These are phyloP conservation scores for Stachybotrys chlorohalonatus DNA, from an alignment of 2,329 filamentous ascomycete species.

Conservation along the genomic window DNA sequence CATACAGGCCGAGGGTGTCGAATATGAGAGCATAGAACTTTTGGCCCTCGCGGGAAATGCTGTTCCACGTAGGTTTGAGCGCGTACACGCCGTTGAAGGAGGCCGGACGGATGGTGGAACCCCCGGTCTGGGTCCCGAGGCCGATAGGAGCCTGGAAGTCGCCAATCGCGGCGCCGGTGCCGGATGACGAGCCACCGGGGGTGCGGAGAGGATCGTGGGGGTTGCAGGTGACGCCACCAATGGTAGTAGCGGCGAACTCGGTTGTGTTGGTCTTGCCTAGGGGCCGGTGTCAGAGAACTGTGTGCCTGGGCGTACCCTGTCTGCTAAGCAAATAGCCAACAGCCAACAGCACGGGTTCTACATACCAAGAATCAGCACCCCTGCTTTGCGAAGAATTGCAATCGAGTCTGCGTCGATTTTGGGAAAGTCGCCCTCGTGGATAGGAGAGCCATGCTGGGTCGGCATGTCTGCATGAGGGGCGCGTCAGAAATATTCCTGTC, in stretches of 20 bases:
- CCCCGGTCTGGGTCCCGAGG: conserved; percentile 58
- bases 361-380: conserved; percentile 41
- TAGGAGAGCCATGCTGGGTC: conserved; percentile 41
- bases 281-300: neutral
- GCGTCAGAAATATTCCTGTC: neutral
- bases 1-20: conserved; percentile 55
- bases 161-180: conserved; percentile 56
- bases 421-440: conserved; percentile 35
- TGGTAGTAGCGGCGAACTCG: conserved; percentile 50
- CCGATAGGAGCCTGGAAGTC: conserved; percentile 54
- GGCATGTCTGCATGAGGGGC: conserved; percentile 34
- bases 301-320: neutral
- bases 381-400: conserved; percentile 38
- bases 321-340: no score
- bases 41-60: conserved; percentile 52
- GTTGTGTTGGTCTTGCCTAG: conserved; percentile 42
- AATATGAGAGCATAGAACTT: conserved; percentile 49
- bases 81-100: conserved; percentile 58
- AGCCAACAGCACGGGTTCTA: neutral
- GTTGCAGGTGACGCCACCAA: conserved; percentile 47
- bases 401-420: conserved; percentile 43
- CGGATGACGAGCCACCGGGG: conserved; percentile 59
- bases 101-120: conserved; percentile 53
- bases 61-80: conserved; percentile 58
- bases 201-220: conserved; percentile 57